A percentile compares a stretch with the other conserved stretches of the same genome.
phyloP scores from a whole-genome alignment of 495 filamentous ascomycete species.

The Xylaria castorea region DNA sequence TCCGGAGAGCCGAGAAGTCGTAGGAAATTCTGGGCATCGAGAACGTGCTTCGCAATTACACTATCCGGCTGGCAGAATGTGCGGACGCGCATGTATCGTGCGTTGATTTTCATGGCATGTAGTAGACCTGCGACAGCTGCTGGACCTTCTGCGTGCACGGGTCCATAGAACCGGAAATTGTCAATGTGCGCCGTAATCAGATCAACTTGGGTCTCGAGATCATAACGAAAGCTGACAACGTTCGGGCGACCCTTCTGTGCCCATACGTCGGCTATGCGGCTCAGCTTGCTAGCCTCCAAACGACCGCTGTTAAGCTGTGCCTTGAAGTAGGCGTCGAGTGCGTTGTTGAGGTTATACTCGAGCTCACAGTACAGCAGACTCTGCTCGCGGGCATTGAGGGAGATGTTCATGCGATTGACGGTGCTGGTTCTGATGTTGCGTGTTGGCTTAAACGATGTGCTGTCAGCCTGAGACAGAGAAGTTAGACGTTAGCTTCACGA shows the following conservation, averaged over 20 bases:
- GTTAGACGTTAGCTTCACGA: constrained; percentile 25
- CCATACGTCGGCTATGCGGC: constrained; percentile 48
- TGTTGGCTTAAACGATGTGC: constrained; percentile 34
- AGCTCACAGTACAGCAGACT: constrained; percentile 55
- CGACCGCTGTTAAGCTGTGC: constrained; percentile 48
- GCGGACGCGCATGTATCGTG: constrained; percentile 47
- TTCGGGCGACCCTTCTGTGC: constrained; percentile 49
- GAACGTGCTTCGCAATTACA: constrained; percentile 54
- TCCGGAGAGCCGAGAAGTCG: constrained; percentile 45
- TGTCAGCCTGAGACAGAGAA: constrained; percentile 36
- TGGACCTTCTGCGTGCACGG: constrained; percentile 30
- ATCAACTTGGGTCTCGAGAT: constrained; percentile 57
- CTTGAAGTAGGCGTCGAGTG: constrained; percentile 49
- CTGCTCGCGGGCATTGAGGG: constrained; percentile 53
- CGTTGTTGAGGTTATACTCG: constrained; percentile 45
- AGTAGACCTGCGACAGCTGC: constrained; percentile 43
- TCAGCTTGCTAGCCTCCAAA: constrained; percentile 43
- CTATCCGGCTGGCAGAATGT: constrained; percentile 56
- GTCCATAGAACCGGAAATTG: constrained; percentile 54
- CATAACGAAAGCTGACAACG: constrained; percentile 54
- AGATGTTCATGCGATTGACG: constrained; percentile 42
- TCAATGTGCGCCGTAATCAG: constrained; percentile 47
- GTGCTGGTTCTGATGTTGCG: constrained; percentile 22
- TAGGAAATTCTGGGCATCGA: constrained; percentile 48
- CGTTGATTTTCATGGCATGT: constrained; percentile 49